Percentiles rank a stretch among this genome's conserved stretches.
phyloP scores from a whole-genome alignment of 2,329 filamentous ascomycete species.

The Cladosporium cucumerinum region DNA sequence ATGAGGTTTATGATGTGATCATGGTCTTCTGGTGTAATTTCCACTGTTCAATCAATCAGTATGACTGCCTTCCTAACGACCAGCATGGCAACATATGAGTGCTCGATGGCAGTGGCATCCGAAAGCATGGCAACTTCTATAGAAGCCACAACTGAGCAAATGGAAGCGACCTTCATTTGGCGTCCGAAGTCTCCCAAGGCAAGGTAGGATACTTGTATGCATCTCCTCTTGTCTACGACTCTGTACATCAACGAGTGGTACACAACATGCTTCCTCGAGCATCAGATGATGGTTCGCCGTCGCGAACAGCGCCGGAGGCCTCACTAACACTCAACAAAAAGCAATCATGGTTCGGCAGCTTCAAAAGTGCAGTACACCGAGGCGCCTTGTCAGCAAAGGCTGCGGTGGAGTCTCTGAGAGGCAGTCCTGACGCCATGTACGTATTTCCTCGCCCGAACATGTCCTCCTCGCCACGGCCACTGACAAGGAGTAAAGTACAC shows the following conservation, averaged over 20 bases:
- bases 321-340: slow-evolving; percentile 18
- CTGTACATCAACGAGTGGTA: background rate
- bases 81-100: background rate
- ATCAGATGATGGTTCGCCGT: background rate
- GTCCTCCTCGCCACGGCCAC: background rate
- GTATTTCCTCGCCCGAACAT: background rate
- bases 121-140: background rate
- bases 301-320: slow-evolving; percentile 1
- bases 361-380: slow-evolving; percentile 16
- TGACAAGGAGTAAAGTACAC: background rate
- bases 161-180: background rate
- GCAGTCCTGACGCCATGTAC: slow-evolving; percentile 7
- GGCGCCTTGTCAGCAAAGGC: slow-evolving; percentile 19
- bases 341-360: slow-evolving; percentile 18
- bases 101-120: background rate
- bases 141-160: background rate
- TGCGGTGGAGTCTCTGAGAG: slow-evolving; percentile 15
- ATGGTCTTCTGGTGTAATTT: background rate
- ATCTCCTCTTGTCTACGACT: background rate
- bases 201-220: background rate
- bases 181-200: background rate
- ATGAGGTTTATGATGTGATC: background rate
- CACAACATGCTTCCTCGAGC: slow-evolving; percentile 8
- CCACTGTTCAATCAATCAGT: background rate
- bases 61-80: background rate